Base-by-base conservation (phyloP, 257 asterid species). In the Ilex asprella region DNA sequence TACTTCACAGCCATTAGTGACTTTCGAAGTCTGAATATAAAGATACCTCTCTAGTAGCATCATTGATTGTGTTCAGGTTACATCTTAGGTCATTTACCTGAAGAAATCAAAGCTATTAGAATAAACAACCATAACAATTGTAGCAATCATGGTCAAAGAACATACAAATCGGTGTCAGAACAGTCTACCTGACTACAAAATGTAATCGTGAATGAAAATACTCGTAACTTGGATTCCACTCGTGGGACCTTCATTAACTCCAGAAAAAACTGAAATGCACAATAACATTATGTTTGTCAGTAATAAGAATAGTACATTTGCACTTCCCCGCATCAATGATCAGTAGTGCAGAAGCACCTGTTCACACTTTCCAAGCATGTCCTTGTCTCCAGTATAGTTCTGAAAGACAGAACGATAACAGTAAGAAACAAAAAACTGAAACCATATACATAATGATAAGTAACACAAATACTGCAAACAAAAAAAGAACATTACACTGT, bases 181-280 rank as follows among this genome's bases (percentile, higher is more conserved):
- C 16, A 14, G 70, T 12, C 64, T 69, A 92, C 98, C 98, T 92
- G 98, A 75, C 82, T 84, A 50, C 84, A 73, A 75, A 92, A 86
- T 51, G 92, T 86, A 67, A 92, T 92, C 41, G 95, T 86, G 69
- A 86, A 92, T 54, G 98, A 87, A 82, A 92, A 92, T 52, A 92
- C 98, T 81, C 98, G 76, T 75, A 92, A 84, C 81, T 92, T 92
- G 81, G 98, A 78, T 76, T 92, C 98, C 53, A 92, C 98, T 60
- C 98, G 92, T 59, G 98, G 98, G 59, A 92, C 95, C 80, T 83
- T 92, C 98, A 92, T 92, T 57, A 92, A 78, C 84, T 92, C 98
- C 82, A 85, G 64, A 85, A 92, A 92, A 66, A 92, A 92, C 98
- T 92, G 88, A 72, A 76, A 83, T 64, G 65, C 59, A 32, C 60